phyloP scores from a whole-genome alignment of 805 yeast genomes.

The Myxozyma neotropica region DNA sequence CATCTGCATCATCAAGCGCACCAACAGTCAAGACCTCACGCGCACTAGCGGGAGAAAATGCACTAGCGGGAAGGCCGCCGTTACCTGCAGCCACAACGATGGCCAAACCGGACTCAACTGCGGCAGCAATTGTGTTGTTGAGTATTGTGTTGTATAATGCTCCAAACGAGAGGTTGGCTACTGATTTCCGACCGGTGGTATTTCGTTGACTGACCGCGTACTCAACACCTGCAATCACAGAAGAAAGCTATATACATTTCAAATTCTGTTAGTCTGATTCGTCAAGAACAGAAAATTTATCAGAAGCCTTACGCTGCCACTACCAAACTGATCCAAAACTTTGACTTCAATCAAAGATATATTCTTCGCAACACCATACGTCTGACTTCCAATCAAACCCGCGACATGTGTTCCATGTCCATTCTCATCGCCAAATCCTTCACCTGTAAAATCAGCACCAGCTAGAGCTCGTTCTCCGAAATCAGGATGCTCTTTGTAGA shows the following conservation, averaged over 20 bases:
- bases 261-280: background rate
- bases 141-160: constrained; percentile 66
- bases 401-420: constrained; percentile 98
- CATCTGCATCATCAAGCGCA: constrained; percentile 77
- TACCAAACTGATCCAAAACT: constrained; percentile 67
- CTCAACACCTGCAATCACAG: constrained; percentile 45
- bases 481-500: constrained; percentile 49
- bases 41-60: constrained; percentile 84
- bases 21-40: constrained; percentile 77
- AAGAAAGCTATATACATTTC: constrained; percentile 36
- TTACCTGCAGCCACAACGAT: constrained; percentile 78
- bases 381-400: constrained; percentile 76
- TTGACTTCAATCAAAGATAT: constrained; percentile 70
- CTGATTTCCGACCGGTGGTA: constrained; percentile 49
- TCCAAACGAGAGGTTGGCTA: constrained; percentile 81
- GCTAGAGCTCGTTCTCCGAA: constrained; percentile 49
- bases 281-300: background rate
- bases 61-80: constrained; percentile 73
- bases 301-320: constrained; percentile 50
- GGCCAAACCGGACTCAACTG: constrained; percentile 66
- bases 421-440: constrained; percentile 62
- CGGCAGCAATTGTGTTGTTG: constrained; percentile 76
- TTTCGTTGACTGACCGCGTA: constrained; percentile 41
- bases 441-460: constrained; percentile 52
- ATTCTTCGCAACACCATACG: constrained; percentile 81